Evolutionary conservation across 495 filamentous ascomycete species (phyloP).

Genomic region (Umbilicaria muhlenbergii): DNA sequence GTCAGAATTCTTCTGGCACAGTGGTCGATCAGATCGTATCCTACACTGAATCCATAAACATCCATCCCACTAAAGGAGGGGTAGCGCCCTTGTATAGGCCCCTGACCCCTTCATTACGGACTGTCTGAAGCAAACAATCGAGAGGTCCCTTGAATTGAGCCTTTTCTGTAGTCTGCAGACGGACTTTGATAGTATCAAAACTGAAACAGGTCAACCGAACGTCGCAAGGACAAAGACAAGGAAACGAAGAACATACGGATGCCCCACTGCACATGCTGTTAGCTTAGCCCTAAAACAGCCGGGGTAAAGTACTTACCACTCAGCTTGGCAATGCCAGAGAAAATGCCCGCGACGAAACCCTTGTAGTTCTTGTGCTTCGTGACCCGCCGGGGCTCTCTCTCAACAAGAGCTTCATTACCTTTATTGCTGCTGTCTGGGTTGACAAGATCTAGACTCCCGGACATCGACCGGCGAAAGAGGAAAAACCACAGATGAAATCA

Average conservation of each 20-base stretch:
- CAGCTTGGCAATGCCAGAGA: constrained; percentile 84
- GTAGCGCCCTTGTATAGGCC: constrained; percentile 86
- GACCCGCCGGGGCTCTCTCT: constrained; percentile 5
- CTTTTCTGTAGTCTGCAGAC: constrained; percentile 71
- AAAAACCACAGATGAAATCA: no score
- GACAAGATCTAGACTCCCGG: constrained; percentile 3
- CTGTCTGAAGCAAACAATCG: constrained; percentile 73
- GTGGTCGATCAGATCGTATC: constrained; percentile 3
- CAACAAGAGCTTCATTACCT: constrained; percentile 9
- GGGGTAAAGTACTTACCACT: constrained; percentile 39
- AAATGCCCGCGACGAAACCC: constrained; percentile 88
- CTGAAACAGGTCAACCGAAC: constrained; percentile 23
- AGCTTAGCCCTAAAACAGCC: background rate
- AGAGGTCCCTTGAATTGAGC: constrained; percentile 70
- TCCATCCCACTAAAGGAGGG: constrained; percentile 76
- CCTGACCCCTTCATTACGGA: constrained; percentile 57
- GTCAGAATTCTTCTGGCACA: background rate
- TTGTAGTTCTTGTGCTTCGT: constrained; percentile 43
- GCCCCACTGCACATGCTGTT: constrained; percentile 33
- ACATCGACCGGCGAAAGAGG: no score
- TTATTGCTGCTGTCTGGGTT: constrained; percentile 6
- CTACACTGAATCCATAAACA: constrained; percentile 88
- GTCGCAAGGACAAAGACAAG: constrained; percentile 21
- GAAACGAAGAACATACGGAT: constrained; percentile 35
- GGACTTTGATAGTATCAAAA: constrained; percentile 95